Evolutionary conservation across 352 stramenopile genomes (phyloP), one percentile per base, ranked within the genome.

Genomic region (Sclerospora graminicola): DNA sequence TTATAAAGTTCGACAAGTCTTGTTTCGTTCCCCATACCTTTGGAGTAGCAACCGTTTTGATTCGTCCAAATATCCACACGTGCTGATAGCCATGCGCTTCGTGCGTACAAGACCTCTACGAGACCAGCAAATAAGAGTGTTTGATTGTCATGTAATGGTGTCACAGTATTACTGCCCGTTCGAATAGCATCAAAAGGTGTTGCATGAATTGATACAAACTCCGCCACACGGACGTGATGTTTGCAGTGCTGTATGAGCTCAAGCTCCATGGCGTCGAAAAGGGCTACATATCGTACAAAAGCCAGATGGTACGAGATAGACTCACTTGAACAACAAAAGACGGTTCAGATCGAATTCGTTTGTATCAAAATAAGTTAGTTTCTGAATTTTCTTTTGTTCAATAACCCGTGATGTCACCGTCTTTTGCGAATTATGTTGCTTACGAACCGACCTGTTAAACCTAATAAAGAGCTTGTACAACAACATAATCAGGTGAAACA

Each of bases 91-190:
- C 52, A 64, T 1, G 32, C 51, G n/a, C 33, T 41, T 29, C 45
- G 39, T 39, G 47, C 60, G 42, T 56, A 66, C 30, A 55, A 28
- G 37, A 40, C 33, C 45, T 70, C 60, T 16, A 70, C 32, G 14
- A 49, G 52, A n/a, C 60, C 56, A 7, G 33, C 37, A 28, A 70
- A 69, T 4, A 66, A 41, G 15, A 32, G 43, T 18, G 24, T 24
- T 19, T 43, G 39, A 3, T 20, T 30, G 9, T 4, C 11, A 15
- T 28, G 8, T 0, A 27, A 9, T 2, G 7, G 18, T 3, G 4
- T 35, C 24, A 33, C 14, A 14, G 13, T 26, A 18, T 44, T 23
- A 31, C 21, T n/a, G 19, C 40, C 44, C 10, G 41, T 61, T 15
- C 24, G 24, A 10, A 49, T 41, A 2, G 48, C 2, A 28, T 21